phyloP scores from a whole-genome alignment of 495 filamentous ascomycete genomes.

The Neurospora sp. region DNA sequence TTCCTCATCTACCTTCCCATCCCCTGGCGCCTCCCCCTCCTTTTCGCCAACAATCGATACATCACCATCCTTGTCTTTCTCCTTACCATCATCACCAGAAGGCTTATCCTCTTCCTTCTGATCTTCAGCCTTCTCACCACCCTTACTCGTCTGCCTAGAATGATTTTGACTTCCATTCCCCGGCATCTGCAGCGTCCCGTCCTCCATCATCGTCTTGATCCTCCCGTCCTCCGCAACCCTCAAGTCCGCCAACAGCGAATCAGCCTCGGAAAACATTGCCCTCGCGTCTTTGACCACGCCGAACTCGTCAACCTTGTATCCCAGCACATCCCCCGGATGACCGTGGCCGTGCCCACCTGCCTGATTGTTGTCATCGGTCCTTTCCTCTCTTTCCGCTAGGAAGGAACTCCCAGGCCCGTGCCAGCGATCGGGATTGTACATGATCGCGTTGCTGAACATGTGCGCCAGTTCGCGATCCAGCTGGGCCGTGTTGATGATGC shows the following conservation, averaged over 20 bases:
- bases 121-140: neutral
- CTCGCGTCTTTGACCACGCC: conserved; percentile 71
- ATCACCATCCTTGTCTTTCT: conserved; percentile 3
- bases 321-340: conserved; percentile 32
- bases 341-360: conserved; percentile 22
- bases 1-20: neutral
- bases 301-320: conserved; percentile 57
- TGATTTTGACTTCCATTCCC: neutral
- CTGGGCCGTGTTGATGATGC: conserved; percentile 88
- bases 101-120: neutral
- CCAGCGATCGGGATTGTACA: conserved; percentile 78
- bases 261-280: conserved; percentile 74
- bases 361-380: conserved; percentile 3
- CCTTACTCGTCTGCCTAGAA: neutral
- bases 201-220: conserved; percentile 9
- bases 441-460: conserved; percentile 95
- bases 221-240: conserved; percentile 23
- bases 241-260: conserved; percentile 45
- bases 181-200: conserved; percentile 18
- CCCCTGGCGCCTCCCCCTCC: conserved; percentile 5
- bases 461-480: conserved; percentile 92
- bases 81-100: neutral
- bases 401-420: conserved; percentile 59
- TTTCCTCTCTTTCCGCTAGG: conserved; percentile 21
- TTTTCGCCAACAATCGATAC: neutral